These are phyloP conservation scores for Zasmidium citrigriseum DNA, from an alignment of 2,329 filamentous ascomycete genomes.

Conservation along the genomic window DNA sequence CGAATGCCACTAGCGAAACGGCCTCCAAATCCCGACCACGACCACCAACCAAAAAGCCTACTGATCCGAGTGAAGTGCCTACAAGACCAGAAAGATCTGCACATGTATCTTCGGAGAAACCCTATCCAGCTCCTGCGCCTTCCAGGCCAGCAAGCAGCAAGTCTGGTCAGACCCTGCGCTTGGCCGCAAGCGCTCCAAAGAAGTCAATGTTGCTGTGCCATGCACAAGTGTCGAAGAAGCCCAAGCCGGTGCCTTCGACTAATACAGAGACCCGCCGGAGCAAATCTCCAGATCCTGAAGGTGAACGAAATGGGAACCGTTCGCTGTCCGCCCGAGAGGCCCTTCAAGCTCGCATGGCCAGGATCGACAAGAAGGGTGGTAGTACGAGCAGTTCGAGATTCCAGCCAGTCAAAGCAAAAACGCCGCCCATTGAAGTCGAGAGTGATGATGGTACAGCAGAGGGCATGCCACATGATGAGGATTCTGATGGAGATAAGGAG, in stretches of 20 bases:
- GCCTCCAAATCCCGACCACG: too few relatives aligned
- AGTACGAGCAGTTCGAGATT: slow-evolving; percentile 19
- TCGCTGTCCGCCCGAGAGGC: slow-evolving; percentile 24
- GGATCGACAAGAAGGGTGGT: slow-evolving; percentile 28
- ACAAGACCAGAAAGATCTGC: neutral
- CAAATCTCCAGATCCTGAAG: slow-evolving; percentile 16
- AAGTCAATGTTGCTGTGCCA: slow-evolving; percentile 46
- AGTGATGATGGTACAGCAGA: slow-evolving; percentile 5
- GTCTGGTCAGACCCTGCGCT: slow-evolving; percentile 35
- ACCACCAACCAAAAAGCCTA: neutral
- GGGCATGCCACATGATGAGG: slow-evolving; percentile 8
- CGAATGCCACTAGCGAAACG: neutral
- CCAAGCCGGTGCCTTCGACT: slow-evolving; percentile 15
- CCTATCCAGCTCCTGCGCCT: neutral
- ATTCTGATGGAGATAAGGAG: slow-evolving; percentile 8
- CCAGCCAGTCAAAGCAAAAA: slow-evolving; percentile 4
- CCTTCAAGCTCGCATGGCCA: slow-evolving; percentile 32
- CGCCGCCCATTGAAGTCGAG: slow-evolving; percentile 2
- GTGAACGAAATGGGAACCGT: slow-evolving; percentile 20
- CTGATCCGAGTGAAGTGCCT: neutral
- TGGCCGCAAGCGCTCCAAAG: slow-evolving; percentile 41
- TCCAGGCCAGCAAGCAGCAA: slow-evolving; percentile 12
- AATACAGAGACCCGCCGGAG: slow-evolving; percentile 17
- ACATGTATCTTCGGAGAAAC: neutral
- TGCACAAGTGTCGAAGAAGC: slow-evolving; percentile 29